Evolutionary conservation across 2,329 filamentous ascomycete species (phyloP).

Genomic region (Dothidotthia symphoricarpi): DNA sequence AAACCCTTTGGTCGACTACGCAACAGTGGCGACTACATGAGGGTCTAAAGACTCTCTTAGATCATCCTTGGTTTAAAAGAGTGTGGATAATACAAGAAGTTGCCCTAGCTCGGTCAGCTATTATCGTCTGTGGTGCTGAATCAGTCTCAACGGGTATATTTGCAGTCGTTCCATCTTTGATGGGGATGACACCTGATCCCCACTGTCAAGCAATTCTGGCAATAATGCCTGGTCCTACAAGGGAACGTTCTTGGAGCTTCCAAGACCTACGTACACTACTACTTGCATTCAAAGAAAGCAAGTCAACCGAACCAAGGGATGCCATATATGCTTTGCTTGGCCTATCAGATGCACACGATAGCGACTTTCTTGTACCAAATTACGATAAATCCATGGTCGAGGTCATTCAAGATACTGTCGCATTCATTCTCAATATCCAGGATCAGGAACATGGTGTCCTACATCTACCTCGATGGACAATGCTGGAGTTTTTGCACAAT

Average conservation of each 20-base stretch:
- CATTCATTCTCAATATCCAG: not conserved
- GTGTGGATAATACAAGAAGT: conserved; percentile 27
- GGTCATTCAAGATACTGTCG: not conserved
- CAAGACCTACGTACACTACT: conserved; percentile 16
- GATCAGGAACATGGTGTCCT: no score
- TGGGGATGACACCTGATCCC: not conserved
- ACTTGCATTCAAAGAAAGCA: conserved; percentile 12
- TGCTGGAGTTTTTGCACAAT: not conserved
- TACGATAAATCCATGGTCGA: conserved; percentile 1
- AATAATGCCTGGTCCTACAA: conserved; percentile 20
- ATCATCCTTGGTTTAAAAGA: conserved; percentile 17
- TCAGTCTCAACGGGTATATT: conserved; percentile 14
- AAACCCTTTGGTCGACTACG: conserved; percentile 1
- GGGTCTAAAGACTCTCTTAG: conserved; percentile 6
- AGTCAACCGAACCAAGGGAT: conserved; percentile 19
- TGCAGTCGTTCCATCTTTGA: conserved; percentile 6
- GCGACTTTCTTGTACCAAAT: not conserved
- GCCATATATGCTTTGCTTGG: conserved; percentile 21
- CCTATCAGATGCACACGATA: conserved; percentile 10
- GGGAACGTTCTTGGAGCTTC: conserved; percentile 19
- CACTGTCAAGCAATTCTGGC: conserved; percentile 21
- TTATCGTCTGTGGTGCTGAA: conserved; percentile 8
- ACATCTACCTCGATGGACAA: not conserved
- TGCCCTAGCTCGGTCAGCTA: conserved; percentile 16
- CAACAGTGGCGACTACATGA: not conserved